Evolutionary conservation across 352 stramenopile species (phyloP), one percentile per base, ranked within the genome.

Genomic region (Phytophthora foliorum): DNA sequence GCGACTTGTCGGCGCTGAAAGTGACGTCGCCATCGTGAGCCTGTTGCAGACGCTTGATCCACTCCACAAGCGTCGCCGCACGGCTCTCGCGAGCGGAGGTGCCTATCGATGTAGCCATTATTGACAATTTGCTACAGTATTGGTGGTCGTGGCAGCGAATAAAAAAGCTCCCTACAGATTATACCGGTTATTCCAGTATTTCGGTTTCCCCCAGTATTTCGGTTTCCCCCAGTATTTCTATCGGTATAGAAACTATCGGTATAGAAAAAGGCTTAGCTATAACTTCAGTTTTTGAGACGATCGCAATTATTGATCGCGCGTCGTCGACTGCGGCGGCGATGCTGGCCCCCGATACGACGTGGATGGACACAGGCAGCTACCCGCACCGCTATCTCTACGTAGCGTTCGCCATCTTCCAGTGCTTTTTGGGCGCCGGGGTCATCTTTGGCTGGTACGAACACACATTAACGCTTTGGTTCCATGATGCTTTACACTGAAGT

Each of bases 351-450:
- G 59, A 73, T 36, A 60, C 60, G 59, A 78, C 70, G 25, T 77
- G 58, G 70, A 75, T 66, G 58, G 68, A 80, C 46, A 72, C 46
- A n/a, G 57, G 69, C 22, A 65, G 34, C 29, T 62, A 74, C 39
- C 59, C 61, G 17, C 62, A 80, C 41, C 80, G 82, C 52, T 81
- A 80, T 42, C 22, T 80, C 44, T 80, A 84, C 36, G 76, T 89
- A 19, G 57, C 36, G 17, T 84, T 90, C 54, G 82, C 82, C 38
- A 88, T 88, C 57, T 77, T 86, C 50, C 80, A 90, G 63, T 90
- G 80, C 56, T 88, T 87, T 57, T 59, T 90, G 14, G 78, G 82
- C 38, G 78, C 82, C 17, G 82, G 82, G 36, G 65, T 90, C 49
- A 86, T 89, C 61, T 89, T 89, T 27, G 82, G 82, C 48, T 90